phyloP scores from a whole-genome alignment of 192 early-diverging fungal species.

The Backusella tarrabulga region DNA sequence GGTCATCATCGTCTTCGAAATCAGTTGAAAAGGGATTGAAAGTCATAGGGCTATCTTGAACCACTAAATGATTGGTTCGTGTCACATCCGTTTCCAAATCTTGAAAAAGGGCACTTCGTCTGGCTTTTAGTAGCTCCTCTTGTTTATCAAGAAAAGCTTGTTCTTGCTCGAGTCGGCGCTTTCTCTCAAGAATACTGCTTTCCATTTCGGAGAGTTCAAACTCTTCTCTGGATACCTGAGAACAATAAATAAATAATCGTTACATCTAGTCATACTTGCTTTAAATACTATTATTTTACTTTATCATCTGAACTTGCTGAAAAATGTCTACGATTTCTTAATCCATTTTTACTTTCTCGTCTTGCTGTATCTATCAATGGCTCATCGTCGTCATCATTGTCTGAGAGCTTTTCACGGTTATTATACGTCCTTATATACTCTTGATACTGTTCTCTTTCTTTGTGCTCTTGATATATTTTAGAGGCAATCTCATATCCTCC shows the following conservation, averaged over 20 bases:
- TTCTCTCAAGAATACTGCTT: constrained; percentile 1
- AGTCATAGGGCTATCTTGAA: not conserved
- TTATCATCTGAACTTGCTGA: constrained; percentile 3
- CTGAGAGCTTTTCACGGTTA: not conserved
- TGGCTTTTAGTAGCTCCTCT: not conserved
- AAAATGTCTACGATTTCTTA: not conserved
- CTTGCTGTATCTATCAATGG: not conserved
- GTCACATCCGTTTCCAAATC: not conserved
- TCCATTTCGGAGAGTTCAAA: constrained; percentile 14
- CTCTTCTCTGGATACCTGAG: not conserved
- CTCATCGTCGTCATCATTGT: not conserved
- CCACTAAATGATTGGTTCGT: not conserved
- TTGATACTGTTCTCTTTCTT: not conserved
- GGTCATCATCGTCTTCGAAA: constrained; percentile 1
- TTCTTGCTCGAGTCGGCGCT: not conserved
- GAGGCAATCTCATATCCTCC: not conserved
- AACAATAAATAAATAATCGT: not conserved
- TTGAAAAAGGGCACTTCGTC: constrained; percentile 1
- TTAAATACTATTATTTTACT: not conserved
- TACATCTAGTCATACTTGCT: too few species aligned
- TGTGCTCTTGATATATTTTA: not conserved
- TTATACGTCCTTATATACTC: not conserved
- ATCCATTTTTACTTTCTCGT: not conserved
- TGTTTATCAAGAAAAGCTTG: not conserved
- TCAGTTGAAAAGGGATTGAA: not conserved